Percentiles rank a stretch among this genome's conserved stretches.
Evolutionary conservation across 129 eudicot genomes (phyloP).

Genomic region (Cynara cardunculus): DNA sequence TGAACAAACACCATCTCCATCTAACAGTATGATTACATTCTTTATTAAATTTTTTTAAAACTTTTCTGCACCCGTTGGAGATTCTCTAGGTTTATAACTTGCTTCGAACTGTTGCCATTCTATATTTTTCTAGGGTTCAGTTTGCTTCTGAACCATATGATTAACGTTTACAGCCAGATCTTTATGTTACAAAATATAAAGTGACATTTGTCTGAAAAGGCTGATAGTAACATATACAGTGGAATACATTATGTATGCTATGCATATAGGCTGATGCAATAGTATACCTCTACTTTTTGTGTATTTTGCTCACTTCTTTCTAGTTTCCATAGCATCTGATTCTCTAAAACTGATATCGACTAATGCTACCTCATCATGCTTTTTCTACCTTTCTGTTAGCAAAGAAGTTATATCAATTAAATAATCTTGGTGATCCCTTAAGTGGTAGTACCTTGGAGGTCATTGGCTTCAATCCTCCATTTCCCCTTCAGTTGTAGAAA

Average conservation of each 20-base stretch:
- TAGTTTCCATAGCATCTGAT: background rate
- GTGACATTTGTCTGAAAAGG: too few relatives aligned
- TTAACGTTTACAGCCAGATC: background rate
- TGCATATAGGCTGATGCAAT: background rate
- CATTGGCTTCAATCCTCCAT: background rate
- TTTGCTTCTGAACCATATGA: background rate
- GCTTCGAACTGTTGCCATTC: background rate
- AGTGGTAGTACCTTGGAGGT: background rate
- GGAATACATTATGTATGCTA: background rate
- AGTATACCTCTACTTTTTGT: background rate
- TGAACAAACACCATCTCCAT: conserved; percentile 19
- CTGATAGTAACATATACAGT: background rate
- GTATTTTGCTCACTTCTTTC: background rate
- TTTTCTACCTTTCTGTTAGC: background rate
- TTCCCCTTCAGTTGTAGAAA: background rate
- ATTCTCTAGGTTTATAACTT: background rate
- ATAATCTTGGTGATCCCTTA: background rate
- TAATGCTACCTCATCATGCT: background rate
- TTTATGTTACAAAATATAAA: background rate
- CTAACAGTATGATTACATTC: conserved; percentile 16
- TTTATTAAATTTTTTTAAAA: background rate
- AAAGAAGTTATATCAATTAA: background rate
- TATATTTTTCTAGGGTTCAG: background rate
- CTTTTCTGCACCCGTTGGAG: background rate
- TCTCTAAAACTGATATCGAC: background rate